Evolutionary conservation across 345 rosid genomes (phyloP), one percentile per base, ranked within the genome.

Genomic region (Barbarea vulgaris): DNA sequence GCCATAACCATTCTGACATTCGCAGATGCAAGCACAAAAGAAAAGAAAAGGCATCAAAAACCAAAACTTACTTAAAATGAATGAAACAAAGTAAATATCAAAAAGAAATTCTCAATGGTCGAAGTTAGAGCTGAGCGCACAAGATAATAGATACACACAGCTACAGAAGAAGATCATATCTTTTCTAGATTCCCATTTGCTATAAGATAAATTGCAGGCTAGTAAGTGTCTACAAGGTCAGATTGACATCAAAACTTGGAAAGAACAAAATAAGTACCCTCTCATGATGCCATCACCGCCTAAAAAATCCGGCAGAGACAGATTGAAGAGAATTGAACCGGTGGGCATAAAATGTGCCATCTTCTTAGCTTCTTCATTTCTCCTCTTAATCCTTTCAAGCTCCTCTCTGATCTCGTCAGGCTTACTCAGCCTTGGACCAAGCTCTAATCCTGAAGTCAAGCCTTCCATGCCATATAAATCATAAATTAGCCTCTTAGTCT

Each of bases 401-500:
- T 93, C 90, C 73, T 89, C 96, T 81, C 80, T 93, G 15, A 96
- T 67, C 82, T 96, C 98, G 2, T 93, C 98, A 7, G 80, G 84
- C 75, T 87, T 96, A 83, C 82, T 86, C 76, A 89, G 80, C 88
- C 81, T 86, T 8, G 93, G 85, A 56, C 96, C 95, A 66, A 96
- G 96, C 83, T 96, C 98, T 81, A 96, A 70, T 47, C 98, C 97
- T 39, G 95, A 88, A 51, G 51, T 74, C 82, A 96, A 41, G 39
- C 97, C 99, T 84, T 93, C 99, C 96, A 93, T 86, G 19, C 97
- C 99, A 78, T 96, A 93, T 44, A 96, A 83, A 48, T 93, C 97
- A 84, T 96, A 96, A 57, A 91, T 86, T 37, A 80, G 79, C 87
- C 98, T 84, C 77, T 86, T 96, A 69, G 69, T 79, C 82, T 89